phyloP scores from a whole-genome alignment of 2,329 filamentous ascomycete genomes.

The Trichoderma harzianum region DNA sequence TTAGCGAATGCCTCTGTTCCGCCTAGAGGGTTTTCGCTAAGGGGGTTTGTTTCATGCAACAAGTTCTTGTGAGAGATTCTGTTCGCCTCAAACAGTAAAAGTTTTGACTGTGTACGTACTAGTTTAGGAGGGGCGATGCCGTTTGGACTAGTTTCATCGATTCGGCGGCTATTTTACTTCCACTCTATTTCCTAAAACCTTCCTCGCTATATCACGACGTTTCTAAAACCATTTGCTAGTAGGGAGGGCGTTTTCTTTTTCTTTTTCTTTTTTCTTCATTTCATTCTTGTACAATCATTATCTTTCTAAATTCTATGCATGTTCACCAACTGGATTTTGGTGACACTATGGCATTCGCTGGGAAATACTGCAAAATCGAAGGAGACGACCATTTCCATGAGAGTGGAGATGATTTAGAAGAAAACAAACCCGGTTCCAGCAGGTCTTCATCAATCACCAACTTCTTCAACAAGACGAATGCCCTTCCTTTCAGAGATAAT shows the following conservation, averaged over 20 bases:
- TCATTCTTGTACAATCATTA: background rate
- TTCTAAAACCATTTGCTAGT: background rate
- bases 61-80: background rate
- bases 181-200: background rate
- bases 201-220: background rate
- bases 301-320: background rate
- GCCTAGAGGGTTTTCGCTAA: background rate
- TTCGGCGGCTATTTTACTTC: background rate
- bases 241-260: background rate
- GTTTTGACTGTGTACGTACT: background rate
- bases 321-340: background rate
- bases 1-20: background rate
- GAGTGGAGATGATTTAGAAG: background rate
- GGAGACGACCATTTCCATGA: background rate
- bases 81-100: background rate
- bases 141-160: background rate
- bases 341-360: background rate
- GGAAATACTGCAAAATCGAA: background rate
- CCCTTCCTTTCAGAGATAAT: background rate
- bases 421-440: background rate
- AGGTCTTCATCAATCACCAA: background rate
- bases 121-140: background rate
- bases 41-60: background rate
- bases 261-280: background rate
- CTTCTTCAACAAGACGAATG: background rate